These are phyloP conservation scores for Megacollybia platyphylla DNA, from an alignment of 1,284 basidiomycete species.

Conservation along the genomic window DNA sequence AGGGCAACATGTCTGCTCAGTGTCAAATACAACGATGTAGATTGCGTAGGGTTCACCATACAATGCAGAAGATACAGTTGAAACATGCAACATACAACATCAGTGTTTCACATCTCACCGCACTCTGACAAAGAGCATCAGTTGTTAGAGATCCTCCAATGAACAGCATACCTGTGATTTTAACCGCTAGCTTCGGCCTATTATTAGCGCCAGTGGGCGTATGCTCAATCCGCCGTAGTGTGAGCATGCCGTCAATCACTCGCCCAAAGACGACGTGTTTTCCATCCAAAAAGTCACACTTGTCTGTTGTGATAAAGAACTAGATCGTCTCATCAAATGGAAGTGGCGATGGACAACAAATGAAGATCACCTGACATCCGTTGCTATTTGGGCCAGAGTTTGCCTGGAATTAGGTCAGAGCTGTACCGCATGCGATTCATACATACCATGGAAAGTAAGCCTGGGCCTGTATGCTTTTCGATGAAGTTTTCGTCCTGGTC, in stretches of 20 bases:
- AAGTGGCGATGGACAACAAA: background rate
- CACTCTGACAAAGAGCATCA: too few species aligned
- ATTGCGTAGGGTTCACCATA: too few species aligned
- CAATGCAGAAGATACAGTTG: too few species aligned
- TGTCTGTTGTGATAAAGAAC: constrained; percentile 96
- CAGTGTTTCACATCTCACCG: too few species aligned
- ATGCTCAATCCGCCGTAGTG: constrained; percentile 88
- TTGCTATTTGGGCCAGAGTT: constrained; percentile 91
- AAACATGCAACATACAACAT: too few species aligned
- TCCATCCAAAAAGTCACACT: constrained; percentile 88
- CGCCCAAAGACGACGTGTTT: constrained; percentile 93
- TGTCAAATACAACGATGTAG: too few species aligned
- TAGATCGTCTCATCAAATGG: constrained; percentile 18
- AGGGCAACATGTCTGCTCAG: too few species aligned
- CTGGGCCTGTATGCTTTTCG: constrained; percentile 79
- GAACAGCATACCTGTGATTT: constrained; percentile 20
- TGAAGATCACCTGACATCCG: constrained; percentile 61
- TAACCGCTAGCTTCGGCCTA: constrained; percentile 73
- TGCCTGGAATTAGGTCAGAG: constrained; percentile 36
- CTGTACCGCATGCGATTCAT: constrained; percentile 1
- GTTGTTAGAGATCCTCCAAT: too few species aligned
- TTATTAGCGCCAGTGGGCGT: constrained; percentile 85
- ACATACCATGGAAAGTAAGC: constrained; percentile 75
- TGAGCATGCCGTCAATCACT: constrained; percentile 82
- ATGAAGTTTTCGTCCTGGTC: constrained; percentile 86